phyloP scores from a whole-genome alignment of 2,329 filamentous ascomycete genomes.

The Cadophora gregata region DNA sequence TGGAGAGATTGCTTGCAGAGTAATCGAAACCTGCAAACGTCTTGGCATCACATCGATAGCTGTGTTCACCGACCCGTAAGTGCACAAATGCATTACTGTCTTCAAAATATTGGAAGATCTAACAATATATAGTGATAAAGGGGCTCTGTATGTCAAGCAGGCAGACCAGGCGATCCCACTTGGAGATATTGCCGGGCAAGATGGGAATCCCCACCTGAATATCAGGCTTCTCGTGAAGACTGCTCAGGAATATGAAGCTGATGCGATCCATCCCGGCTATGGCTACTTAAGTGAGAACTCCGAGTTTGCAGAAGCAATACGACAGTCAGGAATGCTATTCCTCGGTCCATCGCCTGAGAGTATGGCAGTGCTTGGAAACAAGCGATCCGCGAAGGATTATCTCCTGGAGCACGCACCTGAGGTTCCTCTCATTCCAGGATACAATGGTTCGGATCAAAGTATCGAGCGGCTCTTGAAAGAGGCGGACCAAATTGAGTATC shows the following conservation, averaged over 20 bases:
- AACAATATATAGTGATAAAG: not conserved
- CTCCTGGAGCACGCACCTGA: conserved; percentile 64
- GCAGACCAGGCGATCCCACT: conserved; percentile 30
- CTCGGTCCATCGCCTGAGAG: conserved; percentile 56
- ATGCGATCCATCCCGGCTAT: conserved; percentile 71
- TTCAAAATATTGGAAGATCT: not conserved
- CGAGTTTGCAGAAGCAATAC: conserved; percentile 61
- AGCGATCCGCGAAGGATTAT: conserved; percentile 61
- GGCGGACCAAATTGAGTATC: conserved; percentile 46
- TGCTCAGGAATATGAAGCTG: conserved; percentile 33
- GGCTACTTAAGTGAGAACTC: conserved; percentile 70
- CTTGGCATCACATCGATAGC: conserved; percentile 3
- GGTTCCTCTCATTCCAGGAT: conserved; percentile 71
- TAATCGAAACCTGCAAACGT: conserved; percentile 28
- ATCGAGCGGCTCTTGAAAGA: conserved; percentile 58
- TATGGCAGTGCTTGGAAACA: conserved; percentile 33
- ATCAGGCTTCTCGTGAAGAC: conserved; percentile 23
- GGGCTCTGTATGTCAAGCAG: conserved; percentile 1
- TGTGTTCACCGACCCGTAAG: not conserved
- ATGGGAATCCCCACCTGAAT: not conserved
- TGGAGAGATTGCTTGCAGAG: conserved; percentile 65
- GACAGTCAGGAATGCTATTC: conserved; percentile 61
- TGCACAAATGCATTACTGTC: not conserved
- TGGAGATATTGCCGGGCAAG: not conserved
- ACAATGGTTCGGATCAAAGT: conserved; percentile 1